A percentile compares a stretch with the other conserved stretches of the same genome.
phyloP scores from a whole-genome alignment of 1,284 basidiomycete genomes.

The Moniliophthora roreri region DNA sequence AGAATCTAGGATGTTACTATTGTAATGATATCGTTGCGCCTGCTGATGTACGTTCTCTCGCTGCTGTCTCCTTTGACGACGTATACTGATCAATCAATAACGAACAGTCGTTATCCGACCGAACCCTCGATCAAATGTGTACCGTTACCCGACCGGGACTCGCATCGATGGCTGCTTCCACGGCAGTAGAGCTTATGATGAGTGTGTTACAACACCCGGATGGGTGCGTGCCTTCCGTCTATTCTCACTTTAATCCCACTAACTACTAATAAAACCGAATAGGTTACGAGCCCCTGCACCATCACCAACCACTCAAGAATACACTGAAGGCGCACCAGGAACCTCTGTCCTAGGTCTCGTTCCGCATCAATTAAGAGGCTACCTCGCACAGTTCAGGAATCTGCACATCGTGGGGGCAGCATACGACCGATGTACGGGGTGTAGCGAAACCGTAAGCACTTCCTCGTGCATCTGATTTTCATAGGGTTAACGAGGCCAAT shows the following conservation, averaged over 20 bases:
- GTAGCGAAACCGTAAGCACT: constrained; percentile 75
- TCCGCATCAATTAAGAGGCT: constrained; percentile 94
- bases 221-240: constrained; percentile 53
- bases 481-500: not conserved
- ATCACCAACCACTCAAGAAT: constrained; percentile 38
- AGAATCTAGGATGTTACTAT: constrained; percentile 88
- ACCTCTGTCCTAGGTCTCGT: constrained; percentile 77
- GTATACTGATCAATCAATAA: not conserved
- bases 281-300: constrained; percentile 72
- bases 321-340: constrained; percentile 33
- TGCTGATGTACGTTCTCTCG: constrained; percentile 68
- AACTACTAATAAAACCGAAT: not conserved
- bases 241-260: not conserved
- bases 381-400: constrained; percentile 83
- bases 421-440: constrained; percentile 89
- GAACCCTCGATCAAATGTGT: constrained; percentile 98
- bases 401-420: constrained; percentile 84
- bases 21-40: constrained; percentile 99
- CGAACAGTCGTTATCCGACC: constrained; percentile 93
- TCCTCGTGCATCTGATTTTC: not conserved
- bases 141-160: constrained; percentile 97
- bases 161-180: constrained; percentile 89
- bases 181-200: constrained; percentile 90
- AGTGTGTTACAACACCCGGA: constrained; percentile 89
- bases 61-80: constrained; percentile 4